These are phyloP conservation scores for Whalleya microplaca DNA, from an alignment of 2,329 filamentous ascomycete genomes.

Conservation along the genomic window DNA sequence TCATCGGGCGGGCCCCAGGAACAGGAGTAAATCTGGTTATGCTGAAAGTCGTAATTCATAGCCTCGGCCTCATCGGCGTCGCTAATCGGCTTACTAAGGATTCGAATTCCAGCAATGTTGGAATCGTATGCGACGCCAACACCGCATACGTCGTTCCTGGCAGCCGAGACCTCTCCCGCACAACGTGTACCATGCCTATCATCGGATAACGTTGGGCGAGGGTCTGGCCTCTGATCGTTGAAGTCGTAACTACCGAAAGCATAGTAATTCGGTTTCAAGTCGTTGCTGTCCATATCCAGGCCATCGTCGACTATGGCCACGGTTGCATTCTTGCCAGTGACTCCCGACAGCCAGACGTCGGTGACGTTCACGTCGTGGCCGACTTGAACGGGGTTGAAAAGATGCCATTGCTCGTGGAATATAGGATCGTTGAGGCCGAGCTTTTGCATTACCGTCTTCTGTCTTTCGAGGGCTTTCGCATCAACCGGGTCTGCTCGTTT, in stretches of 20 bases:
- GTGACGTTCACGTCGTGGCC: constrained; percentile 98
- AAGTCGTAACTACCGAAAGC: constrained; percentile 93
- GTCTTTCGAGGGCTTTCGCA: constrained; percentile 56
- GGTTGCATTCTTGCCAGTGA: constrained; percentile 86
- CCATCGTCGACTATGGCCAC: constrained; percentile 97
- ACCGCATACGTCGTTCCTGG: constrained; percentile 90
- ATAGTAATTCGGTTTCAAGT: constrained; percentile 93
- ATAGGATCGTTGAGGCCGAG: constrained; percentile 88
- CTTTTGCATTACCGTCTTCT: constrained; percentile 62
- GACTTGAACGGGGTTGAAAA: constrained; percentile 78
- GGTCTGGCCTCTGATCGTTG: constrained; percentile 81
- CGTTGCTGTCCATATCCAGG: constrained; percentile 91
- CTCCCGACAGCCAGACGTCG: constrained; percentile 84
- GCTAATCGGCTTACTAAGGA: constrained; percentile 86
- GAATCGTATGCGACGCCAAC: constrained; percentile 95
- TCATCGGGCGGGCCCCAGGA: constrained; percentile 98
- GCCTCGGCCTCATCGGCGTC: constrained; percentile 92
- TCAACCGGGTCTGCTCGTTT: constrained; percentile 35
- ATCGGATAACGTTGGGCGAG: constrained; percentile 79
- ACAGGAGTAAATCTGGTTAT: constrained; percentile 97
- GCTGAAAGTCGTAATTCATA: constrained; percentile 87
- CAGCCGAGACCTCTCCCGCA: constrained; percentile 90
- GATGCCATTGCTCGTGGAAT: constrained; percentile 93
- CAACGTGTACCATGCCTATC: constrained; percentile 93
- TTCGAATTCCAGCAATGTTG: constrained; percentile 87